phyloP scores from a whole-genome alignment of 441 rosid species.

The Isatis lusitanica region DNA sequence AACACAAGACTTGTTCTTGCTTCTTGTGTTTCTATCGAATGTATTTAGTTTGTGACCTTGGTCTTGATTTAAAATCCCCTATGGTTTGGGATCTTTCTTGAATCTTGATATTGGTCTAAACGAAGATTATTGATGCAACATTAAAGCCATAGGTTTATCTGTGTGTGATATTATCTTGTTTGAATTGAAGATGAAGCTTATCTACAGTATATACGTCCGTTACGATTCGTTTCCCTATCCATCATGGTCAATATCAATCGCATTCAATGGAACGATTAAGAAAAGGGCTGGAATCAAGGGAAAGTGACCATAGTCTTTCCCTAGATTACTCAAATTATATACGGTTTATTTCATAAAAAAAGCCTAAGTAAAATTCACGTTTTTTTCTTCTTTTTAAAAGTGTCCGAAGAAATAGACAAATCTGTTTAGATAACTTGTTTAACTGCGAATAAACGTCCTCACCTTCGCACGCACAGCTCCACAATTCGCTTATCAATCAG shows the following conservation, averaged over 20 bases:
- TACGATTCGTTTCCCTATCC: neutral
- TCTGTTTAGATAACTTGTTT: too few species aligned
- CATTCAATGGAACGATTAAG: neutral
- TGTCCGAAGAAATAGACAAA: too few species aligned
- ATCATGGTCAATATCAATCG: neutral
- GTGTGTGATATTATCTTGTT: neutral
- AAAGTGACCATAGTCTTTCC: neutral
- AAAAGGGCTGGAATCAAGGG: neutral
- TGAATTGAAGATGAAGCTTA: neutral
- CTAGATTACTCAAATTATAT: neutral
- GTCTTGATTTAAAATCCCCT: neutral
- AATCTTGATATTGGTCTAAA: slow-evolving; percentile 5
- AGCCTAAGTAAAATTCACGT: too few species aligned
- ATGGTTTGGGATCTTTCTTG: neutral
- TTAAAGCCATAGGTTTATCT: neutral
- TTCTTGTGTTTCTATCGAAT: slow-evolving; percentile 21
- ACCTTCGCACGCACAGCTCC: too few species aligned
- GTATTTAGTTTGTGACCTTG: neutral
- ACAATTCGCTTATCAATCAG: too few species aligned
- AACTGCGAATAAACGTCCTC: too few species aligned
- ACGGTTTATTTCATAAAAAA: too few species aligned
- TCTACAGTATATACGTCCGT: neutral
- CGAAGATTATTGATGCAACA: neutral
- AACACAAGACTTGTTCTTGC: slow-evolving; percentile 30
- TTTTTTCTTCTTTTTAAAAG: too few species aligned